phyloP scores from a whole-genome alignment of 352 stramenopile species.

The Albugo candida region DNA sequence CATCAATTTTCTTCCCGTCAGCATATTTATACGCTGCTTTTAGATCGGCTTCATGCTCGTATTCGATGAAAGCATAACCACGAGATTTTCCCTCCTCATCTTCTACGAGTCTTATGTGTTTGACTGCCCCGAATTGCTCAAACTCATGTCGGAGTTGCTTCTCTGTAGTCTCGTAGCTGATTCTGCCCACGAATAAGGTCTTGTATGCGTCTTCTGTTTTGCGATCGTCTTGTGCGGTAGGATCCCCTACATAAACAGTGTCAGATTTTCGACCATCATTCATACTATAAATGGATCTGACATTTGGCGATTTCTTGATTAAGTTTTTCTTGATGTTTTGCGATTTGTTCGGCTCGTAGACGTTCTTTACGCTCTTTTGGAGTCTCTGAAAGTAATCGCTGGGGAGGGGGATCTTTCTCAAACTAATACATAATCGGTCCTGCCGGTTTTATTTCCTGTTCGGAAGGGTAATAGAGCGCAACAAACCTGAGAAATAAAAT shows the following conservation, averaged over 20 bases:
- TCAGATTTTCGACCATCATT: neutral
- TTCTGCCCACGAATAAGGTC: constrained; percentile 93
- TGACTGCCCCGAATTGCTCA: constrained; percentile 85
- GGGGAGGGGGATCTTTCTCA: constrained; percentile 32
- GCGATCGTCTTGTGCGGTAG: constrained; percentile 24
- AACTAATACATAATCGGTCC: constrained; percentile 15
- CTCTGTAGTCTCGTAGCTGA: constrained; percentile 97
- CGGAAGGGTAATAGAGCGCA: too few species aligned
- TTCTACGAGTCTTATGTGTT: constrained; percentile 76
- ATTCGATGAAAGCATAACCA: constrained; percentile 98
- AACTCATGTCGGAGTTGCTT: constrained; percentile 94
- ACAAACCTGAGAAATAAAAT: constrained; percentile 8
- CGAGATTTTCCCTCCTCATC: constrained; percentile 81
- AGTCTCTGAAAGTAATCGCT: constrained; percentile 42
- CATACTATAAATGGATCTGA: constrained; percentile 9
- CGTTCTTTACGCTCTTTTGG: constrained; percentile 57
- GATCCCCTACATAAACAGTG: constrained; percentile 20
- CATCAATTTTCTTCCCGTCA: constrained; percentile 93
- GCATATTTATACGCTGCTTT: constrained; percentile 88
- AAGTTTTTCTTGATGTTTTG: constrained; percentile 40
- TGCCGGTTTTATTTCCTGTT: neutral
- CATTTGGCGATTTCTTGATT: constrained; percentile 37
- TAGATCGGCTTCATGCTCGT: constrained; percentile 93
- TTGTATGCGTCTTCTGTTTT: constrained; percentile 90
- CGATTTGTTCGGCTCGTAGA: constrained; percentile 31